These are phyloP conservation scores for Alternaria longipes DNA, from an alignment of 2,329 filamentous ascomycete species.

Conservation along the genomic window DNA sequence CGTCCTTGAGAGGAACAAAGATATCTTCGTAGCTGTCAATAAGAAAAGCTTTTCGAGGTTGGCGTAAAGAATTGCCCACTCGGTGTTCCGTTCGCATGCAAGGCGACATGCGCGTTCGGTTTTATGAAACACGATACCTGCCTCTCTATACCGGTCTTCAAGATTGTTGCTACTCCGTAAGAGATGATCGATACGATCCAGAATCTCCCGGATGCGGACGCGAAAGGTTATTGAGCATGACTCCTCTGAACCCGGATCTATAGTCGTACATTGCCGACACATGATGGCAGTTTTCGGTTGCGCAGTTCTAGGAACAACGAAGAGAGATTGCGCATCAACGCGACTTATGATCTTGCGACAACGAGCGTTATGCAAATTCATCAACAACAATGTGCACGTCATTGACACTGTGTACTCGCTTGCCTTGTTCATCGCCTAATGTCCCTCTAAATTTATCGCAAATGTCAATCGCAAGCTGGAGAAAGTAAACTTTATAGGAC, in stretches of 20 bases:
- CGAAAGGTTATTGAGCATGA: neutral
- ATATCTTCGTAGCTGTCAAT: slow-evolving; percentile 4
- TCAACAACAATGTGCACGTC: neutral
- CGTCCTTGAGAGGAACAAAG: neutral
- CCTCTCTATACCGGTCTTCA: slow-evolving; percentile 4
- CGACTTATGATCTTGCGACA: neutral
- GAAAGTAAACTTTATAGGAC: neutral
- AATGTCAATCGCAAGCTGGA: neutral
- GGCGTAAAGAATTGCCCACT: neutral
- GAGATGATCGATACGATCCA: neutral
- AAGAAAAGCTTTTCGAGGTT: slow-evolving; percentile 5
- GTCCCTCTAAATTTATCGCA: neutral
- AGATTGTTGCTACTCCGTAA: neutral
- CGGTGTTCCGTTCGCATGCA: neutral
- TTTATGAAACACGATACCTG: slow-evolving; percentile 6
- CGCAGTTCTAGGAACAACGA: neutral
- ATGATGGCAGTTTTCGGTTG: neutral
- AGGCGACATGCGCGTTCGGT: neutral
- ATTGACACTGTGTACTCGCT: neutral
- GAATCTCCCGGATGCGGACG: neutral
- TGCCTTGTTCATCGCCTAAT: neutral
- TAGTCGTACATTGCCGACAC: neutral
- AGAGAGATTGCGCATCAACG: neutral
- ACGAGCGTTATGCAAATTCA: neutral
- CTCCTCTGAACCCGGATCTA: neutral